Base-by-base conservation (phyloP, 2,329 filamentous ascomycete species). In the Torrubiellomyces zombiae region DNA sequence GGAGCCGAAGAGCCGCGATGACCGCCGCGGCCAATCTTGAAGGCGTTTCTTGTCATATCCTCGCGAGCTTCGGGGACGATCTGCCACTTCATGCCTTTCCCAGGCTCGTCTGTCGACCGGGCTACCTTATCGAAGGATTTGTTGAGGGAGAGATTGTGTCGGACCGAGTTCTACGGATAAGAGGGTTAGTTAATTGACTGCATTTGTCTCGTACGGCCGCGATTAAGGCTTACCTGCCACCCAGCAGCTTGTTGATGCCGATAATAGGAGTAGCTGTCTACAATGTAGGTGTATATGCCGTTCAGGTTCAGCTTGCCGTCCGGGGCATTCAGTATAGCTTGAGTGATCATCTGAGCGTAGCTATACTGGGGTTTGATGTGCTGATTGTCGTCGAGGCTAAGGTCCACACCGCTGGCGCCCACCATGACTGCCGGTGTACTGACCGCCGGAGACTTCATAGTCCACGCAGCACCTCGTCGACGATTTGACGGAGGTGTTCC, bases 81-180 rank as follows among this genome's bases (percentile, higher is more conserved):
- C 50, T 86, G 81, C 89, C 89, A 98, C 47, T 95, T 95, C 83
- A 94, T 95, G 15, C 89, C 89, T 48, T 98, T 98, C 9, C 89
- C 89, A 13, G 89, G 89, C 47, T 98, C 89, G 38, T 95, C 82
- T 0, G 83, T 93, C 10, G 80, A 75, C 23, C 89, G 75, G 3
- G 89, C 79, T 7, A 93, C 78, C 50, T 98, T 98, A 39, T 83
- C 75, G 43, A 98, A 98, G 0, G 77, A 73, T 47, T 94, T 93
- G 50, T 92, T 95, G 20, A 98, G 55, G 1, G 89, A 95, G 9
- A 98, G 53, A 39, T 98, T 98, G 48, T 98, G 89, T 9, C 89
- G 75, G 37, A 98, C 98, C 0, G 83, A 94, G 48, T 98, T 98
- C 71, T 82, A 21, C 12, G 7, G 22, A 18, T n/a, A n/a, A n/a